Percentiles rank a stretch among this genome's conserved stretches.
Conservation (phyloP, 306 rosid genomes). For the Castanea crenata region DNA sequence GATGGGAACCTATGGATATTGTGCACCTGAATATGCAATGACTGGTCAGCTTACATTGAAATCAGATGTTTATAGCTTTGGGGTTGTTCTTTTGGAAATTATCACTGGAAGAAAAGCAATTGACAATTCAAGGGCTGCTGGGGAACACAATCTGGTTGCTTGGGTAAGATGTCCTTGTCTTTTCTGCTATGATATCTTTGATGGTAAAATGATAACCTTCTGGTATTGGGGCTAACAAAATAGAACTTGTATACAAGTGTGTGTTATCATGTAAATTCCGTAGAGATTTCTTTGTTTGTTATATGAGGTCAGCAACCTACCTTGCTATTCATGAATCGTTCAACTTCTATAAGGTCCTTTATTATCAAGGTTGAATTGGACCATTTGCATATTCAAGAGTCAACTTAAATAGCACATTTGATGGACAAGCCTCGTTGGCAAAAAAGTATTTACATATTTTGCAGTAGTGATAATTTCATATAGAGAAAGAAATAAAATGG, state of each 20-base stretch:
- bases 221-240: not conserved
- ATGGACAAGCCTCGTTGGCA: not conserved
- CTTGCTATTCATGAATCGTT: not conserved
- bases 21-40: constrained; percentile 67
- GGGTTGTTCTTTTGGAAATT: constrained; percentile 57
- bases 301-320: not conserved
- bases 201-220: not conserved
- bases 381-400: not conserved
- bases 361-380: not conserved
- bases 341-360: not conserved
- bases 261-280: not conserved
- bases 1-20: constrained; percentile 65
- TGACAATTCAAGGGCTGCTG: constrained; percentile 46
- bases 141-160: constrained; percentile 55
- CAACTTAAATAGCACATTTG: not conserved
- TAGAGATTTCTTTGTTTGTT: not conserved
- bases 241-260: not conserved
- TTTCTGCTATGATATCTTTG: constrained; percentile 2
- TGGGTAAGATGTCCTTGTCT: constrained; percentile 38
- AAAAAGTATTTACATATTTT: not conserved
- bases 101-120: constrained; percentile 60
- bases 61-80: constrained; percentile 60
- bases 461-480: not conserved
- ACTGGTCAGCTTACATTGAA: constrained; percentile 61
- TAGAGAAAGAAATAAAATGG: not conserved